Evolutionary conservation across 2,329 filamentous ascomycete genomes (phyloP).

Genomic region (Fusarium albidum): DNA sequence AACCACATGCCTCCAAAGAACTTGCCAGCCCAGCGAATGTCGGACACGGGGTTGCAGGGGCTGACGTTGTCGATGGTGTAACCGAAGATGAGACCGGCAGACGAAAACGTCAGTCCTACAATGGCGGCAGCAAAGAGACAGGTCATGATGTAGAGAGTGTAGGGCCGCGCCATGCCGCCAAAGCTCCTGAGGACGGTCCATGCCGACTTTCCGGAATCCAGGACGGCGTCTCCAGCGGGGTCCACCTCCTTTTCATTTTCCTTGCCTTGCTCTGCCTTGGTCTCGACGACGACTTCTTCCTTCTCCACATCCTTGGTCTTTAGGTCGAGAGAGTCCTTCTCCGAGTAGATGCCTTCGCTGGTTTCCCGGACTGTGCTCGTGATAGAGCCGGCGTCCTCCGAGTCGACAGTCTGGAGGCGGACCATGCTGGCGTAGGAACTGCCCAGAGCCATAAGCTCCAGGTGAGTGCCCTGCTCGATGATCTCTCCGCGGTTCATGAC

Average conservation of each 20-base stretch:
- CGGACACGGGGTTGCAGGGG: conserved; percentile 52
- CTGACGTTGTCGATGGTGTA: conserved; percentile 54
- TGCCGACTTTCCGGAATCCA: conserved; percentile 51
- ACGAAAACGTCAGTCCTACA: conserved; percentile 62
- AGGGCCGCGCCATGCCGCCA: conserved; percentile 48
- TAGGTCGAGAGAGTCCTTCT: conserved; percentile 50
- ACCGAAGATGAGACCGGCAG: conserved; percentile 61
- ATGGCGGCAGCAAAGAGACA: conserved; percentile 56
- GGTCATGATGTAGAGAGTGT: conserved; percentile 49
- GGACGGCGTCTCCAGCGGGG: conserved; percentile 44
- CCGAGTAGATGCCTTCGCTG: conserved; percentile 52
- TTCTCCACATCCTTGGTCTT: conserved; percentile 45
- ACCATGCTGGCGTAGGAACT: conserved; percentile 63
- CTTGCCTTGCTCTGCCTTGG: conserved; percentile 41
- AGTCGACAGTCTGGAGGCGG: conserved; percentile 50
- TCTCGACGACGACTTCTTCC: conserved; percentile 51
- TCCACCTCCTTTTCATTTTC: conserved; percentile 44
- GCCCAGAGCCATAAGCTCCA: conserved; percentile 62
- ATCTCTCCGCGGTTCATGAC: conserved; percentile 69
- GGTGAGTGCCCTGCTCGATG: conserved; percentile 70
- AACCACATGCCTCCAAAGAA: conserved; percentile 67
- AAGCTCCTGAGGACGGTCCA: conserved; percentile 50
- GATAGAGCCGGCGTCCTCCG: conserved; percentile 42
- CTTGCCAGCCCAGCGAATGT: conserved; percentile 48
- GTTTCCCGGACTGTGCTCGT: conserved; percentile 44